Base-by-base conservation (phyloP, 805 yeast species). In the Candida boidinii region DNA sequence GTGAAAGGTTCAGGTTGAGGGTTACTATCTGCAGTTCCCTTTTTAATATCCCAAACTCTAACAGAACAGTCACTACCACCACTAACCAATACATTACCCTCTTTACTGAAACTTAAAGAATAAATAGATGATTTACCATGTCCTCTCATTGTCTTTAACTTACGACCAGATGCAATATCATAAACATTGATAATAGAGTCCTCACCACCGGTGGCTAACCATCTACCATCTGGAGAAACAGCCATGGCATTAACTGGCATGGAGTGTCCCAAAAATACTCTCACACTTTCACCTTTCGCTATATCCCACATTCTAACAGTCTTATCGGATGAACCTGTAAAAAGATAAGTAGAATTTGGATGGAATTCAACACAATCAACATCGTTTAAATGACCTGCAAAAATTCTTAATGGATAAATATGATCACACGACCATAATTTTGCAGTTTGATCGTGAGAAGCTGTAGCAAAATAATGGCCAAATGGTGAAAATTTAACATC, bases 281-380 rank as follows among this genome's bases (percentile, higher is more conserved):
- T 72, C 19, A 88, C 96, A 26, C 94, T 77, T 42, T 76, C 79
- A 25, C 98, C 99, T 26, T 78, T 72, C 23, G 78, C 73, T 17
- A 92, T 77, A 56, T 92, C 98, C 99, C 99, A 92, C 96, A 92
- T 88, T 42, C 98, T 70, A 50, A 94, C 81, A 0, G 97, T 86
- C 60, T 87, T 86, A 59, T 92, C 99, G 41, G 88, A 75, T 5
- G 95, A 85, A 6, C 98, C 99, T 0, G 98, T 90, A 50, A 92
- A 79, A 6, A 92, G 77, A 53, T 92, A 92, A 30, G 88, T 82
- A 7, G 96, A 88, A 56, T 92, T 92, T 17, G 98, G 97, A 60
- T 92, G 98, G 71, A 90, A 92, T 31, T 78, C 79, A 23, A 90
- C 94, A 44, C 90, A 78, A 53, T 92, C 97, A 24, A 92, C 97